Evolutionary conservation across 495 filamentous ascomycete genomes (phyloP), one percentile per base, ranked within the genome.

Genomic region (Podospora tetraspora): DNA sequence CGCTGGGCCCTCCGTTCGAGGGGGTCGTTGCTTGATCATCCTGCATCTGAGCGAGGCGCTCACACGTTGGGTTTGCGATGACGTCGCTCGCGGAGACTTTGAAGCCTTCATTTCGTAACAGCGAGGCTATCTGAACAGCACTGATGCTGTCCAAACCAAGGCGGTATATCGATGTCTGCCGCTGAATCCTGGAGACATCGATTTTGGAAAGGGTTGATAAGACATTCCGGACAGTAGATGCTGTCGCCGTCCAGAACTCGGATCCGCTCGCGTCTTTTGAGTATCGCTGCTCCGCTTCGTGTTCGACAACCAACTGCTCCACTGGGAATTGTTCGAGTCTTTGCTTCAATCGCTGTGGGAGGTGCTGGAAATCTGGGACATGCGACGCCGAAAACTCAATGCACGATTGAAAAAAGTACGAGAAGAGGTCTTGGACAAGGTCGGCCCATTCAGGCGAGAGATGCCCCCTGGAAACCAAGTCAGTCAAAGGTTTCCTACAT

Each of bases 81-180:
- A 96, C 86, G 71, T 95, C 90, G 27, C 85, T 83, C 1, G 89
- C 87, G 5, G 83, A 79, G 12, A 92, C 77, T 19, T 78, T 73
- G n/a, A 87, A 72, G 0, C 84, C 84, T 66, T 84, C 73, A 59
- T 85, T 83, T 29, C 88, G 86, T 22, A 93, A 84, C 59, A 84
- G 74, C 21, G 85, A 81, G 3, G 90, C 90, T 37, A 94, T 82
- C 67, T 92, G 90, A 66, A 96, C 92, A 0, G 92, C 90, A 52
- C 87, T 91, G 69, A 98, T 92, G 66, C 92, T 96, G 76, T 98
- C 94, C 58, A 97, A 80, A 2, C 94, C 94, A 27, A 97, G 85
- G 69, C 88, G 86, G 73, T 94, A 96, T 25, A 97, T 92, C 27
- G 88, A 91, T 1, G 87, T 85, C 8, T 78, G 71, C 16, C 84